Base-by-base conservation (phyloP, 306 rosid genomes). In the Sophora flavescens region DNA sequence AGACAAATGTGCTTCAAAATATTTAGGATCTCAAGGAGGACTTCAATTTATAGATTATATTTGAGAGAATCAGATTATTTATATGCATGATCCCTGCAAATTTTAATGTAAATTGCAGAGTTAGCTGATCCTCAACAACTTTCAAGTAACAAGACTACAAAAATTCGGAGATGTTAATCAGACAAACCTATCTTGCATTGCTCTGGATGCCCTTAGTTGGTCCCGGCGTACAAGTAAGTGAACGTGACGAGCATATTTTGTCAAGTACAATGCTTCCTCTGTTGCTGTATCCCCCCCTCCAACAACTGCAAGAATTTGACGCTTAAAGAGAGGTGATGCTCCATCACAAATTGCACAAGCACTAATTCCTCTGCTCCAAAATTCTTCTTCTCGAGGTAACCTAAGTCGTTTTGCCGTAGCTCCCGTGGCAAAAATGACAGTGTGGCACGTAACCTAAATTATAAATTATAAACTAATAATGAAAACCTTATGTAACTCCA, bases 211-310 rank as follows among this genome's bases (percentile, higher is more conserved):
- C 86, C 93, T 90, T 53, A 94, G 85, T 54, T 90, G 91, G 74
- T 94, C 95, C 74, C 82, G 81, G 13, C 98, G 95, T 68, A 90
- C 96, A 85, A 94, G 97, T 59, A 94, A 83, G 78, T 91, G 98
- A 67, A 91, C 91, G 81, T 90, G 96, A 63, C 91, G 88, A 77
- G 97, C 98, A 84, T 91, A 94, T 81, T 94, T 94, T 44, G 98
- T 94, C 64, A 94, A 79, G 88, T 94, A 91, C 48, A 91, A 28
- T 67, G 98, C 96, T 86, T 94, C 97, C 85, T 91, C 97, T 22
- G 97, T 91, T 38, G 98, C 98, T 65, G 98, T 93, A 84, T 93
- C 98, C 63, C 98, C 97, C 38, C 98, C 98, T 84, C 98, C 98
- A 65, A 91, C 81, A 0, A 93, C 98, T 52, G 94, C 98, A 77